phyloP scores from a whole-genome alignment of 129 eudicot genomes.

The Flaveria trinervia region DNA sequence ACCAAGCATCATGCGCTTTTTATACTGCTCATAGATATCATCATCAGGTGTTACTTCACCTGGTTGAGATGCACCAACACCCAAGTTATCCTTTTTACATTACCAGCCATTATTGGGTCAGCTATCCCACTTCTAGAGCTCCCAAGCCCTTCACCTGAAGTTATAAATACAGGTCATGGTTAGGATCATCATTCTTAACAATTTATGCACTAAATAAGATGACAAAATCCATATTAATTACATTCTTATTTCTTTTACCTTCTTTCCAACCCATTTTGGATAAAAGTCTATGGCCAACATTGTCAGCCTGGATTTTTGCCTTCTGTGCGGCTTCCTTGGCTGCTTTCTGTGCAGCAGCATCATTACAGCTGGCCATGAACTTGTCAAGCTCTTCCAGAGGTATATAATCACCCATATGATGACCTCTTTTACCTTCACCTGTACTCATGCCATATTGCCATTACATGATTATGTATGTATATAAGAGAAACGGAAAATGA shows the following conservation, averaged over 20 bases:
- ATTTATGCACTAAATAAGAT: not conserved
- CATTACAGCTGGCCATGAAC: constrained; percentile 70
- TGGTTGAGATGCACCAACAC: constrained; percentile 80
- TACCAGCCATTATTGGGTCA: constrained; percentile 74
- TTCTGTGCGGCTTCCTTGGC: constrained; percentile 61
- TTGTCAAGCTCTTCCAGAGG: constrained; percentile 82
- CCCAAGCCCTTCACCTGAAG: constrained; percentile 80
- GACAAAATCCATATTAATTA: not conserved
- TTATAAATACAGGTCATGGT: not conserved
- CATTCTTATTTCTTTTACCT: constrained; percentile 39
- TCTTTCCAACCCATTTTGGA: constrained; percentile 95
- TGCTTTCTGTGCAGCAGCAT: constrained; percentile 59
- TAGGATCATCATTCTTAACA: not conserved
- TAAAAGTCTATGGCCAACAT: constrained; percentile 76
- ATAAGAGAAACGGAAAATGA: not conserved
- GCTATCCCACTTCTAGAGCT: constrained; percentile 79
- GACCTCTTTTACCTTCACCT: constrained; percentile 66
- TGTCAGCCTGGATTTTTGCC: constrained; percentile 72
- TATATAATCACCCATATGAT: constrained; percentile 88
- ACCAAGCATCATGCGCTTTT: constrained; percentile 91
- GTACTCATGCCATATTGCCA: not conserved
- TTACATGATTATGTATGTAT: not conserved
- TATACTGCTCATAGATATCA: constrained; percentile 86
- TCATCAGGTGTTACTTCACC: constrained; percentile 82
- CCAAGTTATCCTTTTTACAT: constrained; percentile 69